Conservation (phyloP, 2,329 filamentous ascomycete genomes). For the Fusarium newnesense region DNA sequence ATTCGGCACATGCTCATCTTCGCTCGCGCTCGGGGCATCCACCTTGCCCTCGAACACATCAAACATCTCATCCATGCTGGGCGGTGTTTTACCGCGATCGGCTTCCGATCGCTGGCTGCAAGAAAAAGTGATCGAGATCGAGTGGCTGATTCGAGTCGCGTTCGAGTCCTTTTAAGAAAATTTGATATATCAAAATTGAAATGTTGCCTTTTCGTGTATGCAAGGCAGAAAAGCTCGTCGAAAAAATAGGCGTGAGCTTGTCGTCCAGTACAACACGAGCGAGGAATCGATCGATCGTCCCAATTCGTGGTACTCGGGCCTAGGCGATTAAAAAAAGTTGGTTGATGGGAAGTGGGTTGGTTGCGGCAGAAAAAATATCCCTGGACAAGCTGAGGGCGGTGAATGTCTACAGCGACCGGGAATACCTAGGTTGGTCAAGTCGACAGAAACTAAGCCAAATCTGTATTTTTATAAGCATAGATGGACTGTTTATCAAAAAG, state of each 20-base stretch:
- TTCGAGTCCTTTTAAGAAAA: neutral
- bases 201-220: neutral
- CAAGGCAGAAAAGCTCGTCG: constrained; percentile 1
- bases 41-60: constrained; percentile 79
- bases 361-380: constrained; percentile 44
- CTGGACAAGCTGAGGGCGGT: constrained; percentile 37
- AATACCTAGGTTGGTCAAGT: neutral
- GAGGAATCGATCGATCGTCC: constrained; percentile 37
- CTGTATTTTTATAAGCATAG: too few species aligned
- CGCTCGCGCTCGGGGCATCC: constrained; percentile 53
- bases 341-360: constrained; percentile 40
- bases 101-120: constrained; percentile 17
- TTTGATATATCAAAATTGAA: neutral
- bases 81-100: constrained; percentile 26
- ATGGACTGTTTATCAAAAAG: too few species aligned
- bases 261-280: constrained; percentile 28
- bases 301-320: constrained; percentile 36
- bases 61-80: constrained; percentile 80
- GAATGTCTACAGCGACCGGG: constrained; percentile 1
- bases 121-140: constrained; percentile 28
- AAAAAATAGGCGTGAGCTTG: constrained; percentile 5
- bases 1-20: constrained; percentile 55
- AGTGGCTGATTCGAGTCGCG: constrained; percentile 8
- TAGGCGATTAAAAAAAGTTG: constrained; percentile 39
- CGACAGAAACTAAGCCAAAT: neutral